Evolutionary conservation across 345 rosid genomes (phyloP).

Genomic region (Bruguiera gymnorhiza): DNA sequence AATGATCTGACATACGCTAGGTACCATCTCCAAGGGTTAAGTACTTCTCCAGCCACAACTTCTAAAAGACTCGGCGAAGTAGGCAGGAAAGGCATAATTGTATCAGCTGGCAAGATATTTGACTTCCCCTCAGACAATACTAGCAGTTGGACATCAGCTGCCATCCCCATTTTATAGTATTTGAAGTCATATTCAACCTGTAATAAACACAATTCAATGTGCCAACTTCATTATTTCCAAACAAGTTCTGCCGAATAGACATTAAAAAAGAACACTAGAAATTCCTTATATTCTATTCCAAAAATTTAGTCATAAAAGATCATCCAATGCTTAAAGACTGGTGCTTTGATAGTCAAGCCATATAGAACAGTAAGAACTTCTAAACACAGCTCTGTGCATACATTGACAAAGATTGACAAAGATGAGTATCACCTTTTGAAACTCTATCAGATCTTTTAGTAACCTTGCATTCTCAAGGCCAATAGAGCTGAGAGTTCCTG

Average conservation of each 20-base stretch:
- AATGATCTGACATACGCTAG: conserved; percentile 66
- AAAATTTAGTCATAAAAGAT: no score
- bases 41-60: conserved; percentile 41
- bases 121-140: conserved; percentile 81
- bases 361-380: no score
- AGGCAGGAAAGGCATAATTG: conserved; percentile 77
- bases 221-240: neutral
- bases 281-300: no score
- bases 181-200: conserved; percentile 89
- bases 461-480: conserved; percentile 73
- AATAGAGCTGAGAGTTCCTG: conserved; percentile 68
- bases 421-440: conserved; percentile 58
- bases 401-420: neutral
- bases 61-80: conserved; percentile 37
- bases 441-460: conserved; percentile 63
- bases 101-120: conserved; percentile 76
- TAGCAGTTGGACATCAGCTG: conserved; percentile 75
- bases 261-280: no score
- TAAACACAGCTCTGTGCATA: no score
- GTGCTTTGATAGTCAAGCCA: no score
- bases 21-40: conserved; percentile 86
- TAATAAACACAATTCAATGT: conserved; percentile 10
- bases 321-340: no score
- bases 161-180: conserved; percentile 85
- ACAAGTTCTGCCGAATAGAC: neutral